A percentile compares a stretch with the other conserved stretches of the same genome.
Conservation (phyloP, 768 basidiomycete genomes). For the Podaxis sp. region DNA sequence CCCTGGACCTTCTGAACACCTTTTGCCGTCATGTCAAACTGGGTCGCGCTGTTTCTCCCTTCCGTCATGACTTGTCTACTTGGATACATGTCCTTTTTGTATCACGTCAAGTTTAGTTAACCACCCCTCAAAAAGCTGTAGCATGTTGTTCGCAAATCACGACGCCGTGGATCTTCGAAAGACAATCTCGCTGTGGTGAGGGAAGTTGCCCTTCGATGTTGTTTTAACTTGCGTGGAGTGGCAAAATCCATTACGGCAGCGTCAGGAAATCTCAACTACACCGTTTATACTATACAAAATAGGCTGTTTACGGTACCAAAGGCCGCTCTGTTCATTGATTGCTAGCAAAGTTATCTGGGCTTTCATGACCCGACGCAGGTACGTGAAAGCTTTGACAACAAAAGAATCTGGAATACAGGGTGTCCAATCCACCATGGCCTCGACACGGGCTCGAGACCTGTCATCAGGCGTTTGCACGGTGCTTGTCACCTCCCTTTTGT, state of each 20-base stretch:
- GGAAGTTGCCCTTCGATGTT: neutral
- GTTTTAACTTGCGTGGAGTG: neutral
- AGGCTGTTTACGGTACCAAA: neutral
- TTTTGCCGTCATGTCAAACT: neutral
- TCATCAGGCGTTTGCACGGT: neutral
- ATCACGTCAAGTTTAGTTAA: slow-evolving; percentile 3
- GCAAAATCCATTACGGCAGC: neutral
- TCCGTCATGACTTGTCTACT: neutral
- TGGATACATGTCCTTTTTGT: neutral
- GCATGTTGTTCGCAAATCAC: neutral
- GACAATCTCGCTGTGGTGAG: slow-evolving; percentile 1
- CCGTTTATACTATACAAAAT: neutral
- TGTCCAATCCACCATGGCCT: neutral
- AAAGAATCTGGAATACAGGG: neutral
- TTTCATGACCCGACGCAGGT: neutral
- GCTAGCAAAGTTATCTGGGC: neutral
- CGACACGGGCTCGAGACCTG: neutral
- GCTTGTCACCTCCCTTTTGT: neutral
- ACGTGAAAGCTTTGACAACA: neutral
- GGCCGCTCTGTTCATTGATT: neutral
- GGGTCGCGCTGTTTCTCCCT: neutral
- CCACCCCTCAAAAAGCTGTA: neutral
- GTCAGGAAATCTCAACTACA: neutral
- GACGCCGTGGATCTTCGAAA: neutral
- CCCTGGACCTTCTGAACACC: neutral